Evolutionary conservation across 768 basidiomycete genomes (phyloP).

Genomic region (Pisolithus tinctorius): DNA sequence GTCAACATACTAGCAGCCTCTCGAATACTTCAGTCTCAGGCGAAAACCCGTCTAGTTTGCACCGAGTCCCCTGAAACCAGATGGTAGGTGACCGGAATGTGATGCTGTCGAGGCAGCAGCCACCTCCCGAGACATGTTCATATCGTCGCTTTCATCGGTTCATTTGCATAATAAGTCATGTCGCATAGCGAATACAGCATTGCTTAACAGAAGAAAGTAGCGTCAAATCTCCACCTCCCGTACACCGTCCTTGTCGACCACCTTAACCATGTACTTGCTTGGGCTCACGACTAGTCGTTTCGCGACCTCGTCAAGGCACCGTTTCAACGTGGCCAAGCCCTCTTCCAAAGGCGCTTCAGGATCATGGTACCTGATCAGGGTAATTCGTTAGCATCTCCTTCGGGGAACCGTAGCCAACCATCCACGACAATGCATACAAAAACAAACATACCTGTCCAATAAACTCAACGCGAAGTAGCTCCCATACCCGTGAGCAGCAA

Average conservation of each 20-base stretch:
- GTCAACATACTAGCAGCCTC: too few species aligned
- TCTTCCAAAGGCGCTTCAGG: conserved; percentile 82
- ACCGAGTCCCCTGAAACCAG: too few species aligned
- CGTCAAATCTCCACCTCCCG: conserved; percentile 67
- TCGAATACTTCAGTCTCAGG: too few species aligned
- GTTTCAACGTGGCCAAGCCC: conserved; percentile 73
- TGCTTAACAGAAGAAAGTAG: background rate
- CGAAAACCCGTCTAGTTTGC: too few species aligned
- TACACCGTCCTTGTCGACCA: conserved; percentile 89
- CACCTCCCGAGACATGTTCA: too few species aligned
- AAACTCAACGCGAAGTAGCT: conserved; percentile 89
- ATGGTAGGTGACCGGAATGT: too few species aligned
- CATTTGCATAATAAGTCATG: too few species aligned
- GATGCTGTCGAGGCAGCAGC: too few species aligned
- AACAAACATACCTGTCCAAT: conserved; percentile 68
- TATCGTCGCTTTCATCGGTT: too few species aligned
- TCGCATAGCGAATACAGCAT: background rate
- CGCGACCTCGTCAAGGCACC: conserved; percentile 85
- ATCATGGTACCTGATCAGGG: conserved; percentile 69
- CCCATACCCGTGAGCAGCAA: conserved; percentile 94
- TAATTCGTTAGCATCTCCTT: conserved; percentile 3
- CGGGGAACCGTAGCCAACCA: background rate
- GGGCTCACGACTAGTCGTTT: conserved; percentile 77
- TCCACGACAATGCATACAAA: background rate
- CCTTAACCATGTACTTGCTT: conserved; percentile 79